Percentiles rank a stretch among this genome's conserved stretches.
phyloP scores from a whole-genome alignment of 1,139 yeast species.

The Eremothecium cymbalariae region DNA sequence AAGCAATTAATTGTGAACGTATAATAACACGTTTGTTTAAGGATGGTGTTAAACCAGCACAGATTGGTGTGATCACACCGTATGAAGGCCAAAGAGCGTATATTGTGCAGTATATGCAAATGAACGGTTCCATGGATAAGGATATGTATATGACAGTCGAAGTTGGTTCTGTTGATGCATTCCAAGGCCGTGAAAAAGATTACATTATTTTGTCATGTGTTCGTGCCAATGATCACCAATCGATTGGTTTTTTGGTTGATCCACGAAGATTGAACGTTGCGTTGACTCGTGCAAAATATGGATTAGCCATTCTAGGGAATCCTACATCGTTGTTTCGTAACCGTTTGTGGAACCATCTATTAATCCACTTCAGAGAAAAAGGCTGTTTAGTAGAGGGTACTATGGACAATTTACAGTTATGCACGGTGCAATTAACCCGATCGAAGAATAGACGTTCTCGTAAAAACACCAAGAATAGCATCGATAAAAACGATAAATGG shows the following conservation, averaged over 20 bases:
- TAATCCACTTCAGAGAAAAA: constrained; percentile 70
- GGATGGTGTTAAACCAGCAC: constrained; percentile 73
- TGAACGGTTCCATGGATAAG: constrained; percentile 61
- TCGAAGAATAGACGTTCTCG: constrained; percentile 16
- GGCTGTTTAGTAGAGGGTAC: constrained; percentile 94
- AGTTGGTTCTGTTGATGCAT: constrained; percentile 89
- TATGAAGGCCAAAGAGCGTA: constrained; percentile 92
- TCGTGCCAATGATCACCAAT: constrained; percentile 75
- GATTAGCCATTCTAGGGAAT: constrained; percentile 74
- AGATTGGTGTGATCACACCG: constrained; percentile 90
- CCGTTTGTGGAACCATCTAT: constrained; percentile 68
- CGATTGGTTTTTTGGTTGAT: constrained; percentile 81
- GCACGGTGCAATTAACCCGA: constrained; percentile 51
- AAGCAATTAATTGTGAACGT: constrained; percentile 85
- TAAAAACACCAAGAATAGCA: not conserved
- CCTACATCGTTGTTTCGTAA: constrained; percentile 70
- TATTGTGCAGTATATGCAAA: constrained; percentile 66
- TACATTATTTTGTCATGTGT: constrained; percentile 85
- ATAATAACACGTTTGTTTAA: constrained; percentile 63
- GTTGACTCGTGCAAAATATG: constrained; percentile 82
- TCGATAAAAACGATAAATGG: constrained; percentile 13
- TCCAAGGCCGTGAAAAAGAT: constrained; percentile 94
- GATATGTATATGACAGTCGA: constrained; percentile 67
- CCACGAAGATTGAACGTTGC: constrained; percentile 92
- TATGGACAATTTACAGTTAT: constrained; percentile 66